Conservation (phyloP, 306 rosid species). For the Vachellia collinsii region DNA sequence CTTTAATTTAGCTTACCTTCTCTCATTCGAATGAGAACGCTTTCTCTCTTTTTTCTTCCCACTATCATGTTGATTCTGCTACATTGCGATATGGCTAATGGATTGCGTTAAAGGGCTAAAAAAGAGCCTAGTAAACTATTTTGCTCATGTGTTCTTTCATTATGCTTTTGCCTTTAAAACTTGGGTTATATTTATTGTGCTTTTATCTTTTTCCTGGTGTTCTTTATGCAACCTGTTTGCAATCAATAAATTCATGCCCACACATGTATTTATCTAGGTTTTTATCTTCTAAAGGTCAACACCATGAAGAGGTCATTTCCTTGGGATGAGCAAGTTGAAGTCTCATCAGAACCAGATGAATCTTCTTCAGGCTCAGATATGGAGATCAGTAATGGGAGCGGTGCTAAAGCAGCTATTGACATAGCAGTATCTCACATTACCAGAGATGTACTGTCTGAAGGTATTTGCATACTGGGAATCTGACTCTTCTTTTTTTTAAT, state of each 20-base stretch:
- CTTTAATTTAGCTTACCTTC: not conserved
- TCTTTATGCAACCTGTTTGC: not conserved
- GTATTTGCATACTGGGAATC: constrained; percentile 39
- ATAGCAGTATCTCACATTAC: constrained; percentile 18
- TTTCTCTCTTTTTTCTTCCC: not conserved
- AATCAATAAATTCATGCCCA: not conserved
- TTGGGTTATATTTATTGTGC: not conserved
- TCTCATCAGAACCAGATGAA: constrained; percentile 57
- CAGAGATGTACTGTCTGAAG: constrained; percentile 45
- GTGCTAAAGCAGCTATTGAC: constrained; percentile 22
- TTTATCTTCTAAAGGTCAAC: not conserved
- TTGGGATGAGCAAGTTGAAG: constrained; percentile 55
- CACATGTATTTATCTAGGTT: not conserved
- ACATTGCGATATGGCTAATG: not conserved
- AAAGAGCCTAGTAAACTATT: not conserved
- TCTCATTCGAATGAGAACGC: not conserved
- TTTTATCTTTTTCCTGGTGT: not conserved
- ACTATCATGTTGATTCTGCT: not conserved
- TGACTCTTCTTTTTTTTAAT: not conserved
- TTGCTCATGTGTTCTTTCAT: not conserved
- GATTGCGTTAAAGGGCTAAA: not conserved
- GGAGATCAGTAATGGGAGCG: constrained; percentile 28
- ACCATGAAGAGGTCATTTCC: constrained; percentile 67
- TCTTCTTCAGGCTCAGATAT: constrained; percentile 54
- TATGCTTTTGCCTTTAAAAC: not conserved